Evolutionary conservation across 2,329 filamentous ascomycete species (phyloP).

Genomic region (Apiospora sp.): DNA sequence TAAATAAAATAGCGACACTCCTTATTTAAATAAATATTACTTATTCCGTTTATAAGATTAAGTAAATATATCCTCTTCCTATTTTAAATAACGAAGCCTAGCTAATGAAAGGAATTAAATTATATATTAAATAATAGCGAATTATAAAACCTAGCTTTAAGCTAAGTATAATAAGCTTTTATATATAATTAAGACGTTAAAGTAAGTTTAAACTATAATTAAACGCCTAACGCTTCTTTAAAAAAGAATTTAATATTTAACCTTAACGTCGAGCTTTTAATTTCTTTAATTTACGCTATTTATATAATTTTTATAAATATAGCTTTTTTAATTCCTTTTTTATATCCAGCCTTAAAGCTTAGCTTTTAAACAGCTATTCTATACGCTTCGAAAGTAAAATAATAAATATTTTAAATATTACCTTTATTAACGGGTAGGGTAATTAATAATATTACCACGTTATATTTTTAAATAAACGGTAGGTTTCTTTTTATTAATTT

Average conservation of each 20-base stretch:
- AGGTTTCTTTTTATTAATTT: neutral
- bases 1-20: no score
- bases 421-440: neutral
- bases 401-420: neutral
- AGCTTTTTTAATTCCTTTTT: slow-evolving; percentile 6
- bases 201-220: neutral
- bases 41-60: no score
- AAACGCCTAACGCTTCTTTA: slow-evolving; percentile 10
- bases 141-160: slow-evolving; percentile 1
- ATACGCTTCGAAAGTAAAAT: slow-evolving; percentile 7
- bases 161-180: neutral
- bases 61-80: no score
- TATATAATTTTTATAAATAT: neutral
- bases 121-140: neutral
- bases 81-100: neutral
- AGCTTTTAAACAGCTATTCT: slow-evolving; percentile 1
- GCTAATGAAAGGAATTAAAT: slow-evolving; percentile 11
- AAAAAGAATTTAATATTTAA: slow-evolving; percentile 8
- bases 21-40: no score
- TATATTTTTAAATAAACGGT: neutral
- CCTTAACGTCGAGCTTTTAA: neutral
- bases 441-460: neutral
- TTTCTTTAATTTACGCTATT: neutral
- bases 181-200: slow-evolving; percentile 1
- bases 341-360: neutral